phyloP scores from a whole-genome alignment of 441 rosid genomes.

The Oxalis stricta region DNA sequence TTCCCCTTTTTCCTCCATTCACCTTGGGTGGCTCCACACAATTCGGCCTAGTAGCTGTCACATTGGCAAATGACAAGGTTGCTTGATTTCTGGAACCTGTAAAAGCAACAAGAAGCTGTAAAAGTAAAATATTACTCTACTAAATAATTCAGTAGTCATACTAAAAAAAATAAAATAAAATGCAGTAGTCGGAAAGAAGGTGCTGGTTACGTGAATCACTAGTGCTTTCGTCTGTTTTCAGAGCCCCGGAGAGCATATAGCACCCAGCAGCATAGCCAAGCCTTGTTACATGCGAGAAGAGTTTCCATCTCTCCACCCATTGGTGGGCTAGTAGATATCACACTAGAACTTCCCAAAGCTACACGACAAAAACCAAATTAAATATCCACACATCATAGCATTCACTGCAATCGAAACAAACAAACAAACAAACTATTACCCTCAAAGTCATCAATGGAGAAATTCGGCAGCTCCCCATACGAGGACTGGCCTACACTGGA shows the following conservation, averaged over 20 bases:
- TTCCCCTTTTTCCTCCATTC: slow-evolving; percentile 67
- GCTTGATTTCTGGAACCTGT: slow-evolving; percentile 42
- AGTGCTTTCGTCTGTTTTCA: slow-evolving; percentile 45
- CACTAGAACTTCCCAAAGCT: slow-evolving; percentile 60
- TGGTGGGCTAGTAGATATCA: slow-evolving; percentile 59
- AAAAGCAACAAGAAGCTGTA: background rate
- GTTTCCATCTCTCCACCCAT: slow-evolving; percentile 44
- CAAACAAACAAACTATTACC: slow-evolving; percentile 27
- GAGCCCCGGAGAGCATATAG: slow-evolving; percentile 69
- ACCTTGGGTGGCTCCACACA: slow-evolving; percentile 20
- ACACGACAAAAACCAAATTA: background rate
- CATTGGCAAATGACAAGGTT: slow-evolving; percentile 54
- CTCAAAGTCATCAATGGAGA: slow-evolving; percentile 83
- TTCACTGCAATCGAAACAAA: background rate
- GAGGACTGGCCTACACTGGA: slow-evolving; percentile 28
- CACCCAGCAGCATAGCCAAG: slow-evolving; percentile 89
- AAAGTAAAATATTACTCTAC: too few relatives aligned
- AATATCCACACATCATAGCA: background rate
- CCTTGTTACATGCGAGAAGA: slow-evolving; percentile 76
- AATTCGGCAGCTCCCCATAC: slow-evolving; percentile 29
- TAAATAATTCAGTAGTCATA: background rate
- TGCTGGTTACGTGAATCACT: slow-evolving; percentile 22
- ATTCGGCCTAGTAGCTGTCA: slow-evolving; percentile 47
- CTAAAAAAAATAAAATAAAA: background rate
- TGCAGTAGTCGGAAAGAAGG: background rate